phyloP scores from a whole-genome alignment of 2,329 filamentous ascomycete species.

The Cadophora sp. region DNA sequence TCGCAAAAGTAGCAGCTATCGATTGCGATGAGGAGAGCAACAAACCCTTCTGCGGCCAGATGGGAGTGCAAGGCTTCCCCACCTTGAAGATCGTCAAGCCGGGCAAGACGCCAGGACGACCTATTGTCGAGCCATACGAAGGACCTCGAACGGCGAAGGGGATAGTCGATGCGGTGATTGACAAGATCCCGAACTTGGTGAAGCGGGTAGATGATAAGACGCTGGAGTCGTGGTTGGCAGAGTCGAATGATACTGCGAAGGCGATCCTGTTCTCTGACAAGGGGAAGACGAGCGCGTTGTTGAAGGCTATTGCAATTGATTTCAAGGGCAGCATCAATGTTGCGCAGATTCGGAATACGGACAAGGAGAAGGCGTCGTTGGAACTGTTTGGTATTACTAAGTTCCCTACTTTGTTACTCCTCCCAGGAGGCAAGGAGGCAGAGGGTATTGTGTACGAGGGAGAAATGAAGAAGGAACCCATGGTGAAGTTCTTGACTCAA shows the following conservation, averaged over 20 bases:
- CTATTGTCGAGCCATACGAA: constrained; percentile 88
- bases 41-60: constrained; percentile 82
- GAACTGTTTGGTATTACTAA: constrained; percentile 77
- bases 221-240: constrained; percentile 74
- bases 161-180: constrained; percentile 84
- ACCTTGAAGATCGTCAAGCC: constrained; percentile 94
- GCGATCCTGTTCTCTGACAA: constrained; percentile 94
- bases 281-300: constrained; percentile 80
- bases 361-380: constrained; percentile 77
- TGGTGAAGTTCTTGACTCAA: constrained; percentile 84
- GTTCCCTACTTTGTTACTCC: constrained; percentile 81
- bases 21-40: constrained; percentile 95
- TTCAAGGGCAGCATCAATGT: constrained; percentile 82
- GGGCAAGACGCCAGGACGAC: constrained; percentile 79
- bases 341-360: constrained; percentile 74
- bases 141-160: constrained; percentile 82
- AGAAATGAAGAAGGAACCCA: constrained; percentile 82
- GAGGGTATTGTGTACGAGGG: constrained; percentile 79
- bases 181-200: constrained; percentile 92
- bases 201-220: constrained; percentile 81
- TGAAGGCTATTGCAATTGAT: constrained; percentile 88
- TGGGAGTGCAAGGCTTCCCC: constrained; percentile 93
- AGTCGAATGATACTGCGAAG: constrained; percentile 75
- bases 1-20: constrained; percentile 92
- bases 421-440: constrained; percentile 71